A percentile compares a stretch with the other conserved stretches of the same genome.
These are phyloP conservation scores for Zelonia costaricensis DNA, from an alignment of 208 protist species.

Conservation along the genomic window DNA sequence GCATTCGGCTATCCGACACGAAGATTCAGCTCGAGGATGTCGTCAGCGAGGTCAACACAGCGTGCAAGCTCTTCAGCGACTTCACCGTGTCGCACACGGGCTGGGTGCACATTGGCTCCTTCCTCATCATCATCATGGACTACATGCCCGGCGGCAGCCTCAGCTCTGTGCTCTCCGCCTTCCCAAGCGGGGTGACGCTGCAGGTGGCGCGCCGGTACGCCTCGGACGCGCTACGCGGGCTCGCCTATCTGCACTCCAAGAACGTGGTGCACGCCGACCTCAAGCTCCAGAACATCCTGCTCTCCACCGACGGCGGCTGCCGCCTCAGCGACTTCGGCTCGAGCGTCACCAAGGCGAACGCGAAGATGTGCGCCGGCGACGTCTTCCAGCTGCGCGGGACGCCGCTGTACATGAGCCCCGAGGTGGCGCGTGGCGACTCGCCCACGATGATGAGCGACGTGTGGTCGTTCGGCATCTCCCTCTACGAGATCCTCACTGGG, in stretches of 20 bases:
- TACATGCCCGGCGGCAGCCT: constrained; percentile 76
- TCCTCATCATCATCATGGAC: constrained; percentile 84
- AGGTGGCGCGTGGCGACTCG: constrained; percentile 61
- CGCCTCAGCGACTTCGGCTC: constrained; percentile 88
- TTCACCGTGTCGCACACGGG: too few relatives aligned
- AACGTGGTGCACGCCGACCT: constrained; percentile 86
- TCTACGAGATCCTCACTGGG: constrained; percentile 73
- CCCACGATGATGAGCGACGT: constrained; percentile 80
- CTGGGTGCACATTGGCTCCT: too few relatives aligned
- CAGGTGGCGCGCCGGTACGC: constrained; percentile 61
- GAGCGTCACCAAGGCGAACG: constrained; percentile 44
- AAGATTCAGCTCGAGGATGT: too few relatives aligned
- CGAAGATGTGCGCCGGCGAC: constrained; percentile 38
- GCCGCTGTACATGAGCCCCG: constrained; percentile 77
- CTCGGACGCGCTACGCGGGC: constrained; percentile 47
- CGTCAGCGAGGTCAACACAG: too few relatives aligned
- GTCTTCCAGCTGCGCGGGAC: constrained; percentile 56
- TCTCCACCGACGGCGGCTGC: constrained; percentile 61
- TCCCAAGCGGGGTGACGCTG: constrained; percentile 31
- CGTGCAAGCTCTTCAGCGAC: too few relatives aligned
- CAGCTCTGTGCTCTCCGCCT: constrained; percentile 46
- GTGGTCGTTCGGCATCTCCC: constrained; percentile 83
- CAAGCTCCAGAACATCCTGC: constrained; percentile 87
- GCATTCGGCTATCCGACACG: too few relatives aligned
- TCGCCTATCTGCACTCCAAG: constrained; percentile 63